phyloP scores from a whole-genome alignment of 1,284 basidiomycete species.

The Gymnopus androsaceus region DNA sequence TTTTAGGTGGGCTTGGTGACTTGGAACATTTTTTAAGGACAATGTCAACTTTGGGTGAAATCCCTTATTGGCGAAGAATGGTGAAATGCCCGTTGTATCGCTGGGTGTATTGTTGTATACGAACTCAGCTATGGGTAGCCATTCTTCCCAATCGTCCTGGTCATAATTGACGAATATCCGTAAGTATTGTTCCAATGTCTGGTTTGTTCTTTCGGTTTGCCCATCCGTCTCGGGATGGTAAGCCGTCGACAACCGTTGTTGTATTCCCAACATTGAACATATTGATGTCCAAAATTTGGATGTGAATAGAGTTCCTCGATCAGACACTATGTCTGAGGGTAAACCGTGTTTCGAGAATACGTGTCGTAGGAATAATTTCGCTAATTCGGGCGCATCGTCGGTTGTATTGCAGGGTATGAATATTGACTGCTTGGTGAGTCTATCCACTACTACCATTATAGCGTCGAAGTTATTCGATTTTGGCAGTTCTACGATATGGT shows the following conservation, averaged over 20 bases:
- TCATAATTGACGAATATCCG: conserved; percentile 9
- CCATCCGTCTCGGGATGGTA: conserved; percentile 11
- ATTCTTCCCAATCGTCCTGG: conserved; percentile 10
- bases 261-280: background rate
- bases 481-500: conserved; percentile 29
- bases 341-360: conserved; percentile 14
- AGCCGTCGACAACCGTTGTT: background rate
- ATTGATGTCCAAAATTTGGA: conserved; percentile 7
- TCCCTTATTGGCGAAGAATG: conserved; percentile 11
- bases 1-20: background rate
- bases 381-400: background rate
- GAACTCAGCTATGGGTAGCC: conserved; percentile 5
- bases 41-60: conserved; percentile 4
- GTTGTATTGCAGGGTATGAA: conserved; percentile 18
- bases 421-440: conserved; percentile 23
- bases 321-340: conserved; percentile 1
- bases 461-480: conserved; percentile 28
- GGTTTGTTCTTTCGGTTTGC: conserved; percentile 9
- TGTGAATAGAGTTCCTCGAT: conserved; percentile 11
- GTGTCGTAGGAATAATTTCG: background rate
- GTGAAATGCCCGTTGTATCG: background rate
- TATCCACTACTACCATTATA: conserved; percentile 30
- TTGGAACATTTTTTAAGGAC: background rate
- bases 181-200: conserved; percentile 7
- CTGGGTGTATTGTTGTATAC: conserved; percentile 9